Base-by-base conservation (phyloP, 106 monocot species). In the Xerophyta viscosa region DNA sequence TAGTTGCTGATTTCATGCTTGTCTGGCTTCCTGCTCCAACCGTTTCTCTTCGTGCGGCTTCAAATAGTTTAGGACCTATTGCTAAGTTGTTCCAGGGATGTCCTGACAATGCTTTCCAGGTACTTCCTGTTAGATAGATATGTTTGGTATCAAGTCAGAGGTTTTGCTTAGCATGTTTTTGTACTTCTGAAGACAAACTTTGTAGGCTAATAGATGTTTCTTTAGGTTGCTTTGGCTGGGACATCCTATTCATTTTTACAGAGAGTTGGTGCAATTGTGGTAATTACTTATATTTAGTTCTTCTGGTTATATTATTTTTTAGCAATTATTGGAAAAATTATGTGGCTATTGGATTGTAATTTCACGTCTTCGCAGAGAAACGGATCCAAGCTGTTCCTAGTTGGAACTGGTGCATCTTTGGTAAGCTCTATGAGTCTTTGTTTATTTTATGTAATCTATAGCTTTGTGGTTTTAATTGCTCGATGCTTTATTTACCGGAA, bases 11-110 rank as follows among this genome's bases (percentile, higher is more conserved):
- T 67, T 84, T 94, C 50, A 94, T 94, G 93, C 93, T 94, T 55
- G 93, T 94, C 14, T 94, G 88, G 87, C 93, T 94, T 65, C 93
- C 93, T 62, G 93, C 93, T 54, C 93, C 93, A 45, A 94, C 93
- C 21, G 84, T 94, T 42, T 74, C 84, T 61, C 80, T 94, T 50
- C 71, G 65, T 54, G 56, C 93, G 14, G 60, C 88, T 50, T 59
- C 80, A 50, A 52, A 75, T 6, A 81, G 44, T 73, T 83, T 84
- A 50, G 88, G 88, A 60, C 75, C 77, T 41, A 73, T 94, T 44
- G 46, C 93, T 7, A 94, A 78, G 49, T 88, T 88, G 58, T 88
- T 94, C 57, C 54, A 75, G 31, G 72, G 36, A 21, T 94, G 93
- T 51, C 93, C 93, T 53, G 93, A 94, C 59, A 94, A 94, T 70